Conservation (phyloP, 2,329 filamentous ascomycete genomes). For the Beauveria varroae region DNA sequence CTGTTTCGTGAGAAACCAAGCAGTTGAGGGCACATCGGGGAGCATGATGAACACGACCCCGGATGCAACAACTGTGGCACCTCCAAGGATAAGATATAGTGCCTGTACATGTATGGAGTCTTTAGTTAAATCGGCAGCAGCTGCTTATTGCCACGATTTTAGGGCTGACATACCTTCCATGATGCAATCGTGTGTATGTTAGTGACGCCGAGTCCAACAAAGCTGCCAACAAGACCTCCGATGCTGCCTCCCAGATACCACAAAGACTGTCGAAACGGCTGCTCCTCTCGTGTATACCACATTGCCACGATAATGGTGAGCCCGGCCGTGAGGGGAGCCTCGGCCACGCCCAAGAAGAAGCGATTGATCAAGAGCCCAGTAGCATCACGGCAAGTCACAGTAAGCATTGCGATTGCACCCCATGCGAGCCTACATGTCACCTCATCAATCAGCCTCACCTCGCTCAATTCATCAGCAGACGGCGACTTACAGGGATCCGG, state of each 20-base stretch:
- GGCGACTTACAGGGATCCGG: not conserved
- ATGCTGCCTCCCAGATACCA: constrained; percentile 22
- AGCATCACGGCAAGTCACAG: constrained; percentile 9
- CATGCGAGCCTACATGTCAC: not conserved
- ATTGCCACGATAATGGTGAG: constrained; percentile 24
- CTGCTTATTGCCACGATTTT: not conserved
- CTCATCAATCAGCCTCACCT: no score
- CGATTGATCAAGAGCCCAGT: constrained; percentile 22
- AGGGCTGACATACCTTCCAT: not conserved
- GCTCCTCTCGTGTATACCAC: constrained; percentile 27
- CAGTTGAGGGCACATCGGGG: constrained; percentile 23
- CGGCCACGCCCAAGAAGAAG: constrained; percentile 26
- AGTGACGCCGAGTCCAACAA: constrained; percentile 19
- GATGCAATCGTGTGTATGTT: constrained; percentile 10
- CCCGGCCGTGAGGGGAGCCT: constrained; percentile 24
- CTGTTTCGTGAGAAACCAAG: constrained; percentile 47
- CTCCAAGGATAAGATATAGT: constrained; percentile 9
- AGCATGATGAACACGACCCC: not conserved
- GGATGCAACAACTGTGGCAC: not conserved
- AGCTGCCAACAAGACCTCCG: constrained; percentile 18
- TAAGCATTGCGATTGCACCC: not conserved
- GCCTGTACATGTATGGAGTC: not conserved
- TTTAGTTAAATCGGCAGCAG: not conserved
- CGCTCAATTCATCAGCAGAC: no score
- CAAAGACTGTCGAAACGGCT: constrained; percentile 19